phyloP scores from a whole-genome alignment of 1,284 basidiomycete genomes.

The Filobasidium uniguttulatum region DNA sequence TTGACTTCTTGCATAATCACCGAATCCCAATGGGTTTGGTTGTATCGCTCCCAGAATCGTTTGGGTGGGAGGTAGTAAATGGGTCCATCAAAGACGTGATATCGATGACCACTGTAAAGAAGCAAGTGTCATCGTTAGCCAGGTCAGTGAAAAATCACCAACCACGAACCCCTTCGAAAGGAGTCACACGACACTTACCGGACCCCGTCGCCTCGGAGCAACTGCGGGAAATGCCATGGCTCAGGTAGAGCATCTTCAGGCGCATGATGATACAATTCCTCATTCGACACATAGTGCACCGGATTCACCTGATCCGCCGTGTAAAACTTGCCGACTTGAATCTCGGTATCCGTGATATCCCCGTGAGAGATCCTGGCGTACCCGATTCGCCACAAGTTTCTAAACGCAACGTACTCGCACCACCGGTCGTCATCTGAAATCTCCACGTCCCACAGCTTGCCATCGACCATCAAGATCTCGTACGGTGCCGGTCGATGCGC shows the following conservation, averaged over 20 bases:
- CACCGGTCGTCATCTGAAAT: conserved; percentile 55
- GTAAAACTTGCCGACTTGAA: conserved; percentile 53
- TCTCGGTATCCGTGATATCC: conserved; percentile 34
- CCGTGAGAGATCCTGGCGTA: conserved; percentile 29
- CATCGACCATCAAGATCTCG: conserved; percentile 48
- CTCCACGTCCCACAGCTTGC: conserved; percentile 57
- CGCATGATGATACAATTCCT: conserved; percentile 52
- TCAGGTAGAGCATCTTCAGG: conserved; percentile 52
- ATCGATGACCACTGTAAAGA: conserved; percentile 22
- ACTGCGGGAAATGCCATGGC: conserved; percentile 31
- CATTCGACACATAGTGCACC: conserved; percentile 47
- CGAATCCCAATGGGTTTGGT: not conserved
- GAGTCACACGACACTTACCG: conserved; percentile 13
- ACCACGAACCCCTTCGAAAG: not conserved
- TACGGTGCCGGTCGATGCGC: conserved; percentile 67
- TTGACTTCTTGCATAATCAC: not conserved
- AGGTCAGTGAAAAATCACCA: not conserved
- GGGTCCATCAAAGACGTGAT: conserved; percentile 32
- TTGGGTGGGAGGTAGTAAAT: conserved; percentile 34
- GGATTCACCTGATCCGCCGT: conserved; percentile 48
- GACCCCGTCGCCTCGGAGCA: conserved; percentile 29
- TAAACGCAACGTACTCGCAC: conserved; percentile 78
- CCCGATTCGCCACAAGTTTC: conserved; percentile 63
- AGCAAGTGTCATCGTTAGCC: not conserved
- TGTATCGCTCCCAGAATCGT: conserved; percentile 10